Evolutionary conservation across 1,284 basidiomycete genomes (phyloP), one percentile per base, ranked within the genome.

Genomic region (Quambalaria eucalypti): DNA sequence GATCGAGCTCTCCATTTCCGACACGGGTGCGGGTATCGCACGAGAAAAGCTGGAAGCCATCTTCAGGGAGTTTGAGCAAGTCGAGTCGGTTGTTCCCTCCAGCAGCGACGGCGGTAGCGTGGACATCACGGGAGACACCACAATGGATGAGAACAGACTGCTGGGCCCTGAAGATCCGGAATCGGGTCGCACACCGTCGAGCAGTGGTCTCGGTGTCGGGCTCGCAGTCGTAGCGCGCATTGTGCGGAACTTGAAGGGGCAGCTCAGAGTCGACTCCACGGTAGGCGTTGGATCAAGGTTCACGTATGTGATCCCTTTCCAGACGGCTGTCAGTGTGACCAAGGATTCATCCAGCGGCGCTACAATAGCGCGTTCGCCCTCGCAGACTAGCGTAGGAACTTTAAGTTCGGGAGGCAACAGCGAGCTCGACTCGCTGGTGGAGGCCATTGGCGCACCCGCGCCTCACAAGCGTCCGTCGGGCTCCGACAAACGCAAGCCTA

Each of bases 61-160:
- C 58, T 91, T 91, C 78, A 79, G 88, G 51, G 87, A 89, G 58
- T 87, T 92, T 59, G 88, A 90, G 76, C 85, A 88, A 64, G 86
- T 88, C 2, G 87, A 88, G 61, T 82, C 82, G 4, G 74, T 68
- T 76, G 63, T 66, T 36, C 56, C 65, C 12, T 5, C n/a, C 12
- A 33, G 31, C 31, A 33, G 31, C 31, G 31, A 33, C 31, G 31
- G 31, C 31, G 16, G 31, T 33, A n/a, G n/a, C n/a, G n/a, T n/a
- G n/a, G 36, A 39, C 10, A 21, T n/a, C 10, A 39, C 36, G 3
- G 36, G 4, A 14, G 16, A 14, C 21, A 26, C 19, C 25, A 46
- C 19, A 19, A 12, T 46, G 16, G 42, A 46, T 7, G 51, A 52
- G 14, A 16, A 19, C 2, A 14, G 14, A 14, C 28, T 49, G 8